Evolutionary conservation across 495 filamentous ascomycete species (phyloP), one percentile per base, ranked within the genome.

Genomic region (Rhizodiscina lignyota): DNA sequence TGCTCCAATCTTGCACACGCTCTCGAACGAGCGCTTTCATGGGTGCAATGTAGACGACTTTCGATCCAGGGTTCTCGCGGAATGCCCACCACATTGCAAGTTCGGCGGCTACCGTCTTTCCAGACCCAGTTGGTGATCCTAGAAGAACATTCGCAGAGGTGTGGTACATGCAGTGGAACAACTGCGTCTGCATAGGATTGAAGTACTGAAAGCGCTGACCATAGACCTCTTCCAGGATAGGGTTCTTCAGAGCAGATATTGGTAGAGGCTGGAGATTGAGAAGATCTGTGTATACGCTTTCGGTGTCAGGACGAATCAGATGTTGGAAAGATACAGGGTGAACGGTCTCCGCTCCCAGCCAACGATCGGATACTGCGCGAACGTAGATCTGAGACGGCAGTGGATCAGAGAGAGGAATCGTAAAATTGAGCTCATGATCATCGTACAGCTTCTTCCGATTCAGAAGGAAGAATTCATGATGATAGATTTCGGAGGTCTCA

Each of bases 1-100:
- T 70, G 5, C 77, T 68, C 89, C 89, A 99, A 53, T 99, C 89
- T 48, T 89, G 77, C 16, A 99, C 89, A 51, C 89, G 78, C 53
- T 99, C 89, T 6, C 89, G 79, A 31, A 99, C 89, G 22, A 99
- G 73, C 2, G 89, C 89, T 51, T 99, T 99, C 89, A 99, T 99
- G 0, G 89, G 89, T 2, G 89, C 89, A 45, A 99, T 96, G 48
- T 99, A 99, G 18, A 99, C 86, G 1, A 99, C 87, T 59, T 99
- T 99, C 2, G 83, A 94, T 2, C 86, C 84, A 1, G 91, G 91
- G 27, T 78, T 81, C 52, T 96, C 86, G 8, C 87, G 76, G 57
- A 99, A 96, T 4, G 91, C 85, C 87, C 84, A 94, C 89, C 89
- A 99, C 91, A 99, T 96, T n/a, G 91, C 91, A 35, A 99, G 52